These are phyloP conservation scores for Plasmodium coatneyi DNA, from an alignment of 169 alveolate species.

Conservation along the genomic window DNA sequence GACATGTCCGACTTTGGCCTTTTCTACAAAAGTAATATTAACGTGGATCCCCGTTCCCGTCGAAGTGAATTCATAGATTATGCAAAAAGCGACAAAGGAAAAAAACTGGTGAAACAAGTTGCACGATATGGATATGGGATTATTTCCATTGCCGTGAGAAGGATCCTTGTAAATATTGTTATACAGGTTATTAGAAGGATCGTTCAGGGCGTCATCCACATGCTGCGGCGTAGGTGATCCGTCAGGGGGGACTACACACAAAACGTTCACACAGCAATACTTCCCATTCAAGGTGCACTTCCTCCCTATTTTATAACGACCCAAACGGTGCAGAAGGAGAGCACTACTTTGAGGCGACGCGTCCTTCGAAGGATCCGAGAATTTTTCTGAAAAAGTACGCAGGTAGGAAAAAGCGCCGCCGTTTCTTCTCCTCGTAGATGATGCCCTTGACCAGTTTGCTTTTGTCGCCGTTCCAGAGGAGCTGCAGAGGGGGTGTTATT, in stretches of 20 bases:
- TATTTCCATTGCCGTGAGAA: conserved; percentile 49
- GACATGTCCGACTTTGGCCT: conserved; percentile 7
- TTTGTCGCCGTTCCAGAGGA: conserved; percentile 42
- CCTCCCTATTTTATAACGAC: background rate
- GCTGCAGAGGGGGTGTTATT: conserved; percentile 9
- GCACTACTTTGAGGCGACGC: background rate
- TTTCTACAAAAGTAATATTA: conserved; percentile 15
- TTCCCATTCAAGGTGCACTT: too few species aligned
- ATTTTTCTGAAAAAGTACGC: conserved; percentile 43
- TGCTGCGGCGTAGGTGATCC: conserved; percentile 21
- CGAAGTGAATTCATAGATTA: background rate
- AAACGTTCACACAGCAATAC: background rate
- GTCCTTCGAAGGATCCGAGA: conserved; percentile 41
- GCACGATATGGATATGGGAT: conserved; percentile 20
- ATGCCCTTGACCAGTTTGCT: conserved; percentile 62
- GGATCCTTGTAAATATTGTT: conserved; percentile 21
- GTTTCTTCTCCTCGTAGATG: conserved; percentile 46
- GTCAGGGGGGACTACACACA: background rate
- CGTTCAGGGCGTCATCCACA: conserved; percentile 21
- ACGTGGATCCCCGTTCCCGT: background rate
- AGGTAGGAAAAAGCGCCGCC: conserved; percentile 18
- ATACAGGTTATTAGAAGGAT: conserved; percentile 15
- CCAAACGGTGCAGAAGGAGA: background rate
- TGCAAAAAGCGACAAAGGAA: conserved; percentile 3
- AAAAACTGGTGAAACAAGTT: background rate